Evolutionary conservation across 139 green algal genomes (phyloP).

Genomic region (Asterochloris erici): DNA sequence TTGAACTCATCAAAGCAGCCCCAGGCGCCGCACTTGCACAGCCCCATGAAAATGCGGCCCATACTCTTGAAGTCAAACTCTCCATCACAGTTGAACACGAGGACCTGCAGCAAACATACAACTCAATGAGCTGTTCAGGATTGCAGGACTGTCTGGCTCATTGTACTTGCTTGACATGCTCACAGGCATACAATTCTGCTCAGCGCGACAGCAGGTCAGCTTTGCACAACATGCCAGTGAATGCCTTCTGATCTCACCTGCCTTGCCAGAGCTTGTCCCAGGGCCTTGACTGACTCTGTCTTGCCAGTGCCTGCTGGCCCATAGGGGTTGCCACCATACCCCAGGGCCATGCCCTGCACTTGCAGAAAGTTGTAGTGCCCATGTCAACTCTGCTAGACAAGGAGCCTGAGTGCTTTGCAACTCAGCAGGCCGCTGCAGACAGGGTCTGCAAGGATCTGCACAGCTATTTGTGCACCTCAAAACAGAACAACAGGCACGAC

Average conservation of each 20-base stretch:
- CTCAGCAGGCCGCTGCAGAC: not conserved
- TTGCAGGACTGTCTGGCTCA: not conserved
- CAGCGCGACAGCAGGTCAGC: not conserved
- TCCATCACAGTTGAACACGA: constrained; percentile 92
- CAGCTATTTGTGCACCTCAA: not conserved
- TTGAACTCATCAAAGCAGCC: constrained; percentile 93
- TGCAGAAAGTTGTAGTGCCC: no score
- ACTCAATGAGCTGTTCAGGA: no score
- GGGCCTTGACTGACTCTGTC: constrained; percentile 76
- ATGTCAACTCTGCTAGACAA: not conserved
- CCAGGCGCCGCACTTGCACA: constrained; percentile 81
- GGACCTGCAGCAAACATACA: constrained; percentile 60
- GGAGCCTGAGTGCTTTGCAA: not conserved
- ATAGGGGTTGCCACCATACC: constrained; percentile 80
- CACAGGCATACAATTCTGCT: not conserved
- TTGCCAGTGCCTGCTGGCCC: constrained; percentile 80
- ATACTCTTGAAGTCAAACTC: constrained; percentile 84
- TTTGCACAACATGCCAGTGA: not conserved
- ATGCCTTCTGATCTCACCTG: constrained; percentile 14
- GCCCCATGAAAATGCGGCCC: constrained; percentile 78
- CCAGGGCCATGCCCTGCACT: constrained; percentile 68
- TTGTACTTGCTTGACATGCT: not conserved
- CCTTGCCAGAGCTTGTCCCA: constrained; percentile 76
- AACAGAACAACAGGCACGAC: not conserved
- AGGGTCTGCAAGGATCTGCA: not conserved